Conservation (phyloP, 441 rosid species). For the Eruca vesicaria region DNA sequence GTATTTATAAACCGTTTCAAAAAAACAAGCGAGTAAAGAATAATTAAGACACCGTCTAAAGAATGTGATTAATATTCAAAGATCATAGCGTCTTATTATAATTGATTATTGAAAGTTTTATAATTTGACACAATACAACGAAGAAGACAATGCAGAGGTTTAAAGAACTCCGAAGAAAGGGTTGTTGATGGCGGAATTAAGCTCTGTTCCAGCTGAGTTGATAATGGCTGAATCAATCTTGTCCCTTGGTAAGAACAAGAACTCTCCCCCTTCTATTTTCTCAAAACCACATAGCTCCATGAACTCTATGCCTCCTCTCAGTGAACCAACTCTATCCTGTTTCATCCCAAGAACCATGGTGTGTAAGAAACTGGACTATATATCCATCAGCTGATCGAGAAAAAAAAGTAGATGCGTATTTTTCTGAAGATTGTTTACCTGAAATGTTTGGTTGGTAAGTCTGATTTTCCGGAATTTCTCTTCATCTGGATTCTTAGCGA, state of each 20-base stretch:
- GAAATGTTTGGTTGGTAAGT: slow-evolving; percentile 77
- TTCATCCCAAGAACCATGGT: slow-evolving; percentile 9
- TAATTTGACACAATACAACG: neutral
- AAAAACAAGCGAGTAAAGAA: neutral
- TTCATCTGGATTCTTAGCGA: slow-evolving; percentile 81
- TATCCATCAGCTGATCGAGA: neutral
- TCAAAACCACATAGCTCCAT: slow-evolving; percentile 90
- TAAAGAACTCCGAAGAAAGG: slow-evolving; percentile 92
- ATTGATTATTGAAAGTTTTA: neutral
- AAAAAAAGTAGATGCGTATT: neutral
- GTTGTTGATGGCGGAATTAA: slow-evolving; percentile 88
- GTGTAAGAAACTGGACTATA: neutral
- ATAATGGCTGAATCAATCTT: slow-evolving; percentile 74
- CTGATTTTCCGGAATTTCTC: slow-evolving; percentile 96
- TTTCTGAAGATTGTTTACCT: slow-evolving; percentile 46
- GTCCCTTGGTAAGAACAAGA: slow-evolving; percentile 72
- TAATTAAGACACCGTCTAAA: neutral
- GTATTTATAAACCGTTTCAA: neutral
- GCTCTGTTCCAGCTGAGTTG: slow-evolving; percentile 88
- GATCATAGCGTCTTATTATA: neutral
- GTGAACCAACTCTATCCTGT: slow-evolving; percentile 94
- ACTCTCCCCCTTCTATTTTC: slow-evolving; percentile 76
- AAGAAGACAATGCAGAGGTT: slow-evolving; percentile 4
- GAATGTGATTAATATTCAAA: neutral
- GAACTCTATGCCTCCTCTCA: slow-evolving; percentile 76